Percentiles rank a stretch among this genome's conserved stretches.
These are phyloP conservation scores for Quercus parvula DNA, from an alignment of 306 rosid genomes.

Conservation along the genomic window DNA sequence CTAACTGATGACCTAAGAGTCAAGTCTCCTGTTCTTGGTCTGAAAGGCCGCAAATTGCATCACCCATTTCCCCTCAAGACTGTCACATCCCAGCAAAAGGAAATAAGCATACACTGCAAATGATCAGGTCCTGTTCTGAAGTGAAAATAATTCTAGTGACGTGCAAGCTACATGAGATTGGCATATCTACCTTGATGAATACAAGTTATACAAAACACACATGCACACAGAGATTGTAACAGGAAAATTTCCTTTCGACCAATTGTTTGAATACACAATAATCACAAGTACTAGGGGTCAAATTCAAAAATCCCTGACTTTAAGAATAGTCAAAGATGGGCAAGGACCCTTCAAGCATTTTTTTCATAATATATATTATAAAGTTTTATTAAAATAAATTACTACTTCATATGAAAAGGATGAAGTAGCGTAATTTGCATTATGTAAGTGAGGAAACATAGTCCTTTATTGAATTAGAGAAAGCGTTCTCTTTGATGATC, in stretches of 20 bases:
- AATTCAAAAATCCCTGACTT: background rate
- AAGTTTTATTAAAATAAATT: no score
- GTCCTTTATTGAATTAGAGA: background rate
- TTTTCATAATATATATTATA: no score
- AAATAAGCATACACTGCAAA: background rate
- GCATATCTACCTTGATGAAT: background rate
- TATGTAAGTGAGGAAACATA: background rate
- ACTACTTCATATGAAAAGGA: no score
- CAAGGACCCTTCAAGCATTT: background rate
- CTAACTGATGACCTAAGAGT: background rate
- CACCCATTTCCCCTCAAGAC: background rate
- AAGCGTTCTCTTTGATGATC: background rate
- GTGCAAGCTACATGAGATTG: background rate
- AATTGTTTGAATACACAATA: background rate
- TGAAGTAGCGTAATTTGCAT: background rate
- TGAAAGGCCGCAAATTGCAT: background rate
- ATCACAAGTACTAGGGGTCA: background rate
- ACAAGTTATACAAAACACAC: background rate
- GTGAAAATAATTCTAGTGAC: background rate
- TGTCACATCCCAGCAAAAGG: background rate
- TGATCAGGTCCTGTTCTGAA: background rate
- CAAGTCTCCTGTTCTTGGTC: background rate
- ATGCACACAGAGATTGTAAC: background rate
- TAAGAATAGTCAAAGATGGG: background rate
- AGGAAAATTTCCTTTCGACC: background rate